These are phyloP conservation scores for Cystobasidium slooffiae DNA, from an alignment of 1,284 basidiomycete genomes.

Conservation along the genomic window DNA sequence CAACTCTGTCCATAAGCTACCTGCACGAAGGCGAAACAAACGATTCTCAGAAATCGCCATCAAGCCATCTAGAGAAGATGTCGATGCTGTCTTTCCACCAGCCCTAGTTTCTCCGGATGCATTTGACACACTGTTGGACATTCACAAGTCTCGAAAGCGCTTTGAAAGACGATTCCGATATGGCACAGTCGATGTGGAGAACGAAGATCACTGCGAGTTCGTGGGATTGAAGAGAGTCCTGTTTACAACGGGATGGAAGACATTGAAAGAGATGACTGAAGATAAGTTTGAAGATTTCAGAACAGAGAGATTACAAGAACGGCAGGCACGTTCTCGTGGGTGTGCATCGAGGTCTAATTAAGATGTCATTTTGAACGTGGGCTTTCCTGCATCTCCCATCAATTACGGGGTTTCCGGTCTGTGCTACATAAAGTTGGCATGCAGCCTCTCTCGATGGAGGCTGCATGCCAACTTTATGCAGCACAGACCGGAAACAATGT, in stretches of 20 bases:
- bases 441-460: too few species aligned
- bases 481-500: too few species aligned
- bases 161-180: slow-evolving; percentile 17
- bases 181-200: slow-evolving; percentile 9
- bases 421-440: too few species aligned
- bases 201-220: slow-evolving; percentile 29
- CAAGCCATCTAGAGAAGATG: background rate
- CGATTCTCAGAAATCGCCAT: background rate
- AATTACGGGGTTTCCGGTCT: too few species aligned
- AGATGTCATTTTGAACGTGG: too few species aligned
- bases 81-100: slow-evolving; percentile 2
- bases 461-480: too few species aligned
- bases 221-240: slow-evolving; percentile 6
- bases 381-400: too few species aligned
- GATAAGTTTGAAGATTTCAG: slow-evolving; percentile 17
- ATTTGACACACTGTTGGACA: background rate
- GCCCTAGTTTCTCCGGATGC: slow-evolving; percentile 14
- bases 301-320: slow-evolving; percentile 21
- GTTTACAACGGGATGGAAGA: slow-evolving; percentile 24
- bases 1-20: background rate
- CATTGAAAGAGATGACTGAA: slow-evolving; percentile 21
- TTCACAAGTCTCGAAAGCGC: background rate
- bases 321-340: background rate
- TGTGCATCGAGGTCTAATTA: too few species aligned
- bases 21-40: background rate